Evolutionary conservation across 129 eudicot species (phyloP), one percentile per base, ranked within the genome.

Genomic region (Flaveria sonorensis): DNA sequence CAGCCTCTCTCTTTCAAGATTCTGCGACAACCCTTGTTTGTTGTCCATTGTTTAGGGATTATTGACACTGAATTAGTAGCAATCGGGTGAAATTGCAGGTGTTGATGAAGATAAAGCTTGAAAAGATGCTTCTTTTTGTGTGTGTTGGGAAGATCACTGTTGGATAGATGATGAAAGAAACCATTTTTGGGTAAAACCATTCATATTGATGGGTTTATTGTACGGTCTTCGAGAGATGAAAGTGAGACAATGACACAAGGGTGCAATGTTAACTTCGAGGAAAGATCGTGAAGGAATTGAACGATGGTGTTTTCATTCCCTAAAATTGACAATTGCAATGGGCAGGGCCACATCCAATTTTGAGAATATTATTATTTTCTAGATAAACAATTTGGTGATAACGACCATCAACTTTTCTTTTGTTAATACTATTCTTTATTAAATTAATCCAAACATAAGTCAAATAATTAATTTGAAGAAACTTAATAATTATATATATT

Each of bases 1-100:
- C 0, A 85, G 26, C 70, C 83, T 88, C 4, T 83, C 88, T 10
- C 67, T 75, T 59, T 79, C 87, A 19, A 43, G 53, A 57, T 53
- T 72, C 36, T 39, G 46, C 24, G 45, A 28, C 10, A 77, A 71
- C 65, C 77, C 83, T 16, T 81, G 77, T 50, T 53, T 78, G 70
- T 70, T 70, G 12, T 72, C 76, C 76, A 70, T 70, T 46, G n/a
- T 7, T 11, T 3, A 9, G 12, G 55, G 5, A 12, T 39, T 50
- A 10, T 21, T n/a, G 40, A 15, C 23, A 23, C 78, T 10, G 13
- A 15, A 20, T 18, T 52, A 52, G 46, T 13, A 18, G 70, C 30
- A 46, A 60, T 45, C 26, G 45, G 6, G 23, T 74, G 30, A 21
- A 74, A 74, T 45, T 23, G 47, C 6, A 21, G 65, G 52, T 36